Evolutionary conservation across 495 filamentous ascomycete species (phyloP), one percentile per base, ranked within the genome.

Genomic region (Parmelia sp.): DNA sequence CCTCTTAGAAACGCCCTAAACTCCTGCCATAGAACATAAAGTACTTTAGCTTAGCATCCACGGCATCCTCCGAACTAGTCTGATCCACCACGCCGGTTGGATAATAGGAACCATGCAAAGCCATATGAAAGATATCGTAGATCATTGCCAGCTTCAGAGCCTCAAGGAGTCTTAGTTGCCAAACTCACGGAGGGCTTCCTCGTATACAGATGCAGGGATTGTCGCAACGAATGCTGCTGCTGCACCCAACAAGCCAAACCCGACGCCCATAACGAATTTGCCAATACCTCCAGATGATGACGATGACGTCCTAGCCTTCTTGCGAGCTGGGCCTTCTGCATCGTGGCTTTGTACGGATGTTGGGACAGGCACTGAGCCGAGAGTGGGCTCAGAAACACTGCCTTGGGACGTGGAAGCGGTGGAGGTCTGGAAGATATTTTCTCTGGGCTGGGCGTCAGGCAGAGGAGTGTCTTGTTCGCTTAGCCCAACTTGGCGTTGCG

Each of bases 161-260:
- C 29, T 66, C 33, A 66, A 5, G 17, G 21, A 47, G 29, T 33
- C n/a, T n/a, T n/a, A n/a, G 25, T 66, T 64, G 14, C 31, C n/a
- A 23, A 67, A 37, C 57, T 71, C 70, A 58, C 65, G 65, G 35
- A 69, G 40, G 21, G 70, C 68, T 57, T 71, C 70, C 23, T 69
- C 68, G 37, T 62, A 63, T 21, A 71, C 68, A 53, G 60, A 65
- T 33, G 36, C 51, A 19, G 70, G 70, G 31, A 64, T 67, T 1
- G 68, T 67, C 12, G 68, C 68, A 49, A 71, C 35, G 19, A 71
- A 66, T 8, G 62, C 60, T 17, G 70, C 65, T 62, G 69, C 58
- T n/a, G 63, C 68, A 25, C 68, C 70, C 4, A 64, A 55, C 36
- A 67, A 57, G 27, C 70, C 70, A 35, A 69, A 29, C 19, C 59